These are phyloP conservation scores for Nakaseomyces kungkrabaensis DNA, from an alignment of 1,139 yeast genomes.

Conservation along the genomic window DNA sequence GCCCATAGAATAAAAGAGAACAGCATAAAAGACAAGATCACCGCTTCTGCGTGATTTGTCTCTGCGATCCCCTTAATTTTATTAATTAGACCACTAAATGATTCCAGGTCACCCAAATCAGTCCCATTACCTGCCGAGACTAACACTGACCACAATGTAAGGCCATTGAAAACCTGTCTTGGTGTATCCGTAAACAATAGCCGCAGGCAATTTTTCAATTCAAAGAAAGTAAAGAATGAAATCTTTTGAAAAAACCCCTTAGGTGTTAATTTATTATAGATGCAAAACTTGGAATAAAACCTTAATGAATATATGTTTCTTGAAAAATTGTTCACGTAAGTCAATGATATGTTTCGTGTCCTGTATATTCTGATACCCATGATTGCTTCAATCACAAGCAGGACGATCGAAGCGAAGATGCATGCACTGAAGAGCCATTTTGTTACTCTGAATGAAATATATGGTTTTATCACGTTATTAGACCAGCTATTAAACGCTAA, in stretches of 20 bases:
- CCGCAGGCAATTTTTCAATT: constrained; percentile 55
- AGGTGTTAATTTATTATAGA: constrained; percentile 62
- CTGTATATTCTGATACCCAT: constrained; percentile 51
- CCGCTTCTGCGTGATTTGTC: constrained; percentile 53
- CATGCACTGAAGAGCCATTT: constrained; percentile 82
- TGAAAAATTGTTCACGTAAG: constrained; percentile 61
- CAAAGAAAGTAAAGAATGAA: constrained; percentile 57
- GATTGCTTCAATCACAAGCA: constrained; percentile 48
- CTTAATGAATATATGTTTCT: constrained; percentile 46
- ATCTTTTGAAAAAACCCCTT: constrained; percentile 53
- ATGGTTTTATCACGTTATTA: constrained; percentile 41
- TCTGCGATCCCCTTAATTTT: constrained; percentile 53
- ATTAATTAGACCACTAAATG: constrained; percentile 38
- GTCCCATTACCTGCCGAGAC: constrained; percentile 30
- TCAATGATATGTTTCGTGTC: constrained; percentile 57
- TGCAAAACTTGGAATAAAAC: constrained; percentile 59
- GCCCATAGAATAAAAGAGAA: constrained; percentile 70
- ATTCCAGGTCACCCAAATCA: constrained; percentile 19
- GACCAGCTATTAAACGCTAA: constrained; percentile 75
- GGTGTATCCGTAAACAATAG: constrained; percentile 74
- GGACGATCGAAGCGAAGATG: constrained; percentile 60
- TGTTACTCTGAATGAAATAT: constrained; percentile 51
- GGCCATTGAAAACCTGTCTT: constrained; percentile 75
- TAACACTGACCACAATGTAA: constrained; percentile 53
- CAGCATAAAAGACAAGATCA: constrained; percentile 65